Base-by-base conservation (phyloP, 768 basidiomycete genomes). In the Tulasnella sp. region DNA sequence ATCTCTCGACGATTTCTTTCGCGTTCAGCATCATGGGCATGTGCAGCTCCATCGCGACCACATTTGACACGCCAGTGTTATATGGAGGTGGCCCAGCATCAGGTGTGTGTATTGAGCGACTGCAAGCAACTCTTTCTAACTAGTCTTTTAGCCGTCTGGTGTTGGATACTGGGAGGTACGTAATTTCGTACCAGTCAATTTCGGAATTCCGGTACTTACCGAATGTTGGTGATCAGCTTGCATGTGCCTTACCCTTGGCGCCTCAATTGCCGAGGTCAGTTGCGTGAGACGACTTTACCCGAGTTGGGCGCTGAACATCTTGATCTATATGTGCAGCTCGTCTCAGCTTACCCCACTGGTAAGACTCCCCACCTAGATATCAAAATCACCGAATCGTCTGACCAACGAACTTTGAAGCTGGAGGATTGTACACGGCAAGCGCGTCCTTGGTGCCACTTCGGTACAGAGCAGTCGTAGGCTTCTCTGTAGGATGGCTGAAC, bases 401-500 rank as follows among this genome's bases (percentile, higher is more conserved):
- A 15, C 25, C 42, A n/a, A 44, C 31, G 19, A 21, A 10, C 44
- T 38, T 17, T 49, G 8, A 17, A 60, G 63, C 62, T 50, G 65
- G 65, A 3, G 65, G 65, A n/a, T 43, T 66, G 27, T 66, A 66
- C 44, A 63, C 60, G 11, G 65, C 64, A 5, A 65, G 64, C 43
- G 64, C 64, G 8, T 27, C 49, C 25, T 30, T 62, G 21, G 62
- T 61, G 25, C 62, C 62, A 21, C 42, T 34, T n/a, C 42, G 49
- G 46, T 45, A 60, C n/a, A 60, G 65, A 24, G 59, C 64, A 3
- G 25, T 53, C n/a, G 60, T 65, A 2, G 62, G 64, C 15, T 65
- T 59, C 49, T 38, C 85, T 9, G 85, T 87, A 17, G 86, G 86
- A 50, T 88, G 86, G 86, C 75, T 91, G 45, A 91, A 91, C 67